Evolutionary conservation across 2,329 filamentous ascomycete genomes (phyloP), one percentile per base, ranked within the genome.

Genomic region (Monilinia polystroma): DNA sequence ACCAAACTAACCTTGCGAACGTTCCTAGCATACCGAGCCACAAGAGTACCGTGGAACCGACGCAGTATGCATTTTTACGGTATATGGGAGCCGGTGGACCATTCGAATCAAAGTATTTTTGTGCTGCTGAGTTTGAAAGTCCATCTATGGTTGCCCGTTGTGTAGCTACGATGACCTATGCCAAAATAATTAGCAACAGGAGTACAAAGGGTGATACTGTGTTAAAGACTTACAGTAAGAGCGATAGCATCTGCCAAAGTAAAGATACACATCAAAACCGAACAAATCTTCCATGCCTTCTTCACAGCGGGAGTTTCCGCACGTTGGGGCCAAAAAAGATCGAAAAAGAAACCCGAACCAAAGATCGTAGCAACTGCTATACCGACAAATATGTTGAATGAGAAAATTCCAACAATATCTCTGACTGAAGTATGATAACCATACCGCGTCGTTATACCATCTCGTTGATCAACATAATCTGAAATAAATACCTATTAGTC

Each of bases 271-370:
- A 84, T 77, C 2, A 84, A 72, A 1, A 85, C 74, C 0, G 81
- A 81, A 69, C 79, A 83, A 14, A 82, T 78, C 71, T 80, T 83
- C 85, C 84, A 87, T 0, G 83, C 81, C n/a, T 80, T 70, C 59
- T 81, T 80, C 4, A 86, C 83, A 26, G 77, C 73, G 26, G 69
- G 73, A 4, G 78, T 80, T 68, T 87, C 84, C 12, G 78, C 74
- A 58, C 84, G 79, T 63, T 84, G 83, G 0, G 84, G 84, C 83
- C 83, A 87, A 76, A 86, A 85, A 4, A 87, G 80, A 72, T 87
- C 85, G 75, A 87, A 86, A 78, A 87, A 86, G 78, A 87, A 87
- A 0, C 81, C 84, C 0, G 81, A 80, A 29, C 84, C 84, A 71
- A 87, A 87, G 71, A 87, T 82, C 56, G 81, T 83, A 18, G 84